phyloP scores from a whole-genome alignment of 768 basidiomycete genomes.

The Hericium coralloides region DNA sequence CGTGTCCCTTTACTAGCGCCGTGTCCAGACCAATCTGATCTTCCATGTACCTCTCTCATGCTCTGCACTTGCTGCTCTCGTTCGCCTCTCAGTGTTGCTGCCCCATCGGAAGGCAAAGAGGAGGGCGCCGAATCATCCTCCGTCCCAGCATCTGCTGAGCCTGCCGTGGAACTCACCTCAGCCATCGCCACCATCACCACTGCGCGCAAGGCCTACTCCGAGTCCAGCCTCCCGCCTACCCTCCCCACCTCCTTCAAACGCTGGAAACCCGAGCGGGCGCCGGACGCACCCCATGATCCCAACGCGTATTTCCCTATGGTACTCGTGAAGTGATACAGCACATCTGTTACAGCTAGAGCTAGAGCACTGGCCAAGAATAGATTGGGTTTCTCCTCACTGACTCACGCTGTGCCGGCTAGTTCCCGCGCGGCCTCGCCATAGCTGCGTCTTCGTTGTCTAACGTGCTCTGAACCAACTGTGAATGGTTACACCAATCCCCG shows the following conservation, averaged over 20 bases:
- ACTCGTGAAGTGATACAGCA: constrained; percentile 27
- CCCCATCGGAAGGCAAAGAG: constrained; percentile 24
- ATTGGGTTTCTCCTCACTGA: too few species aligned
- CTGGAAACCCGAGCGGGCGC: constrained; percentile 67
- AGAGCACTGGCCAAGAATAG: background rate
- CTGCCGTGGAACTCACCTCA: constrained; percentile 53
- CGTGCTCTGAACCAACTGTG: too few species aligned
- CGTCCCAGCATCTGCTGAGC: constrained; percentile 34
- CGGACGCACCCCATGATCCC: constrained; percentile 77
- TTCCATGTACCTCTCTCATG: background rate
- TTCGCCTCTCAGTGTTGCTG: constrained; percentile 35
- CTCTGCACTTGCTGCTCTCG: constrained; percentile 1
- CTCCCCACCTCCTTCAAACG: constrained; percentile 59
- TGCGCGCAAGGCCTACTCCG: constrained; percentile 47
- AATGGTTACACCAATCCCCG: too few species aligned
- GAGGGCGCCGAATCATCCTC: constrained; percentile 26
- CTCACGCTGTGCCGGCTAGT: too few species aligned
- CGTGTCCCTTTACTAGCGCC: constrained; percentile 22
- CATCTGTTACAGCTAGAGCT: background rate
- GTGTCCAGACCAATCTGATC: background rate
- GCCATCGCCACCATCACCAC: constrained; percentile 63
- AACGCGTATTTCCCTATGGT: constrained; percentile 80
- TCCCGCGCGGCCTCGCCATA: too few species aligned
- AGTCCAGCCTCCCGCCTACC: constrained; percentile 61
- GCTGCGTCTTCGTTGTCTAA: too few species aligned